These are phyloP conservation scores for Xylariales sp. DNA, from an alignment of 2,329 filamentous ascomycete genomes.

Conservation along the genomic window DNA sequence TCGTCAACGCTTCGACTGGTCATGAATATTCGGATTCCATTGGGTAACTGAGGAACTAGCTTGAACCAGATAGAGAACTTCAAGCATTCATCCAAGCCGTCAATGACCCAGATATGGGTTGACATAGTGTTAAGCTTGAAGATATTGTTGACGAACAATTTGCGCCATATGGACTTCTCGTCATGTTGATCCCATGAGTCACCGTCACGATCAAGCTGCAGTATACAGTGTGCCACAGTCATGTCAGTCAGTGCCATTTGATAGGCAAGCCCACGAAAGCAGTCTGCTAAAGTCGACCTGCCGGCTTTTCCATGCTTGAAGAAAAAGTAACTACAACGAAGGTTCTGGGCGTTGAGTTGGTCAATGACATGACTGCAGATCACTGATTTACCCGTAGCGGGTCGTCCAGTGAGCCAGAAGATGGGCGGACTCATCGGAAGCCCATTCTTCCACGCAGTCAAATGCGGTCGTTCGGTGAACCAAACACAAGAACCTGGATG, in stretches of 20 bases:
- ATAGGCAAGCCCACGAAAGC: constrained; percentile 24
- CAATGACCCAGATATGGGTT: constrained; percentile 29
- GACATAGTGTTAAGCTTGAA: constrained; percentile 17
- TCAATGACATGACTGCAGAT: constrained; percentile 9
- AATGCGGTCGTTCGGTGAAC: constrained; percentile 15
- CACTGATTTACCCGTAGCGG: constrained; percentile 15
- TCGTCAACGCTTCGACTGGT: background rate
- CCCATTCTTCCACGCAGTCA: too few relatives aligned
- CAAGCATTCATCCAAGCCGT: constrained; percentile 30
- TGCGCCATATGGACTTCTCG: constrained; percentile 26
- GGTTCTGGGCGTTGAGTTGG: constrained; percentile 9
- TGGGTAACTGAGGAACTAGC: background rate
- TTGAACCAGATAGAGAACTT: background rate
- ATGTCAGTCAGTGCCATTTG: too few relatives aligned
- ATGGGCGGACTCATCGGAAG: too few relatives aligned
- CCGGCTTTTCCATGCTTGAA: constrained; percentile 16
- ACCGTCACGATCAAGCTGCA: too few relatives aligned
- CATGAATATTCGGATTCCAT: background rate
- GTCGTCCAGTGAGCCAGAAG: too few relatives aligned
- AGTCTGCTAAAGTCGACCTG: constrained; percentile 11
- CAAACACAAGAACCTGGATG: background rate
- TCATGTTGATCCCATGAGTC: too few relatives aligned
- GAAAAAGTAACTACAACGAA: constrained; percentile 14
- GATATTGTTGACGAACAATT: constrained; percentile 26
- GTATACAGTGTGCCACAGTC: too few relatives aligned